Conservation (phyloP, 2,329 filamentous ascomycete species). For the Talaromyces sp. region DNA sequence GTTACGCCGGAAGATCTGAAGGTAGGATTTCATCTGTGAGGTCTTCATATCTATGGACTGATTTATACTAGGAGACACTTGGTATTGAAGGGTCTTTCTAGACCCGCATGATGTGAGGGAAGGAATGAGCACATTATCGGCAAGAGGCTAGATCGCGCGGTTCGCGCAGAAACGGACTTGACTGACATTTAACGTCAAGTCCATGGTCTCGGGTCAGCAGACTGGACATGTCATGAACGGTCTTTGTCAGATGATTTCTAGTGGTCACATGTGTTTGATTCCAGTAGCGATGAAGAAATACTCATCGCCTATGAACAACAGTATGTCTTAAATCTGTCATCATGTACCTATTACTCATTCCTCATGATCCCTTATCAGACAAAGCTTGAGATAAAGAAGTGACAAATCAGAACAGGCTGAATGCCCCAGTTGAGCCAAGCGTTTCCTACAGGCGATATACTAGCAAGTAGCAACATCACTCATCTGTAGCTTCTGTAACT, state of each 20-base stretch:
- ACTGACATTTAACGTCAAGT: neutral
- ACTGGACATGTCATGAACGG: neutral
- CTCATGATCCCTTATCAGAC: slow-evolving; percentile 1
- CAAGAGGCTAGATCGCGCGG: neutral
- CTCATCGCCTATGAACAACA: neutral
- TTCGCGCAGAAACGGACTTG: neutral
- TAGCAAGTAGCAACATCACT: neutral
- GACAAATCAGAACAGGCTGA: neutral
- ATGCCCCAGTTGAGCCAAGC: neutral
- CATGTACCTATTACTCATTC: neutral
- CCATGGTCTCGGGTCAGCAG: slow-evolving; percentile 1
- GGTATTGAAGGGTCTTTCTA: slow-evolving; percentile 16
- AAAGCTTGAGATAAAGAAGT: neutral
- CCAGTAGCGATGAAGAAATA: neutral
- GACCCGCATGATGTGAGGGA: neutral
- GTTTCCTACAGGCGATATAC: neutral
- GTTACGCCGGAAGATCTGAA: slow-evolving; percentile 49
- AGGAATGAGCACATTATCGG: neutral
- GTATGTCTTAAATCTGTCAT: neutral
- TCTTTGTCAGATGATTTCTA: neutral
- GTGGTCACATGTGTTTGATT: neutral
- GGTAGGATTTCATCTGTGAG: slow-evolving; percentile 31
- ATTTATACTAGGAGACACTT: slow-evolving; percentile 9
- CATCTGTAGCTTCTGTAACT: neutral
- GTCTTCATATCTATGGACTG: neutral